Conservation (phyloP, 2,329 filamentous ascomycete genomes). For the Zalaria obscura region DNA sequence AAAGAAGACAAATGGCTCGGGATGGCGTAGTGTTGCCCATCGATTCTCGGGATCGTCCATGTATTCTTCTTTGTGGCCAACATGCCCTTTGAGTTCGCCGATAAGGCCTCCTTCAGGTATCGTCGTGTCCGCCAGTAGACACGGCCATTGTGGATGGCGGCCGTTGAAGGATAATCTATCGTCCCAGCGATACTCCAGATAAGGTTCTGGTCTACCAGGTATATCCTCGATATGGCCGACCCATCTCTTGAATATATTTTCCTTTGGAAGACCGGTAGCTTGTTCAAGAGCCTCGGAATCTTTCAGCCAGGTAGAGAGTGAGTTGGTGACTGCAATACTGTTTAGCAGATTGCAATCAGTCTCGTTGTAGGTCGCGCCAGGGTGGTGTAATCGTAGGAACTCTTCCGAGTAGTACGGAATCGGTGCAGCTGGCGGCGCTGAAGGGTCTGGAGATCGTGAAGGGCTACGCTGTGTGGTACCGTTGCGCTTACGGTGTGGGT, state of each 20-base stretch:
- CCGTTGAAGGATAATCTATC: constrained; percentile 35
- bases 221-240: constrained; percentile 41
- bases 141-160: constrained; percentile 55
- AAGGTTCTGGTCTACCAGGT: constrained; percentile 35
- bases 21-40: constrained; percentile 33
- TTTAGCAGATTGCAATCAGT: constrained; percentile 64
- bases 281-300: constrained; percentile 54
- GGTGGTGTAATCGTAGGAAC: constrained; percentile 50
- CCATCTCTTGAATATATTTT: constrained; percentile 57
- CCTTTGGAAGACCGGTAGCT: constrained; percentile 46
- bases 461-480: constrained; percentile 54
- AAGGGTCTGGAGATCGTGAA: constrained; percentile 55
- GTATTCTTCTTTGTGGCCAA: constrained; percentile 34
- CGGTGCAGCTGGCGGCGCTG: constrained; percentile 15
- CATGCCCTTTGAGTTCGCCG: constrained; percentile 54
- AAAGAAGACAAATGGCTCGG: constrained; percentile 45
- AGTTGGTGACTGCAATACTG: constrained; percentile 59
- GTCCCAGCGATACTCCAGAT: constrained; percentile 39
- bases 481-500: constrained; percentile 51
- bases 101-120: constrained; percentile 41
- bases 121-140: constrained; percentile 40
- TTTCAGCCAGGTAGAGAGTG: constrained; percentile 64
- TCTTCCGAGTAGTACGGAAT: constrained; percentile 31
- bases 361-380: constrained; percentile 25
- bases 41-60: constrained; percentile 29